phyloP scores from a whole-genome alignment of 2,329 filamentous ascomycete genomes.

The Bisporella sp. region DNA sequence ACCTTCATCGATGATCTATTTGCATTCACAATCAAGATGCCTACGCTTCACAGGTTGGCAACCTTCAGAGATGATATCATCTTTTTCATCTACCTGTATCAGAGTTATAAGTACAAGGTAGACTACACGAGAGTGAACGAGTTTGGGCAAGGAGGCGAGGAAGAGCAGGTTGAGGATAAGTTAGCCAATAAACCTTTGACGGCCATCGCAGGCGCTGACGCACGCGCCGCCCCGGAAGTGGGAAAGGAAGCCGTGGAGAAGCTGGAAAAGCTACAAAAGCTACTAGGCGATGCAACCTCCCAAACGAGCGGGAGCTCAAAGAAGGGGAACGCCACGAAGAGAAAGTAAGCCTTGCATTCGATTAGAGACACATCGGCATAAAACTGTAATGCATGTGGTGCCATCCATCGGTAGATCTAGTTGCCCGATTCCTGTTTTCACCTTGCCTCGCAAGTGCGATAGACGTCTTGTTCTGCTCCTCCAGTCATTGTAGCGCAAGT shows the following conservation, averaged over 20 bases:
- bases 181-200: slow-evolving; percentile 30
- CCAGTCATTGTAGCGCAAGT: too few relatives aligned
- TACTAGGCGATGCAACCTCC: slow-evolving; percentile 9
- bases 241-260: slow-evolving; percentile 22
- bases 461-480: too few relatives aligned
- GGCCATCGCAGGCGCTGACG: slow-evolving; percentile 11
- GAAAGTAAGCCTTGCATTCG: slow-evolving; percentile 30
- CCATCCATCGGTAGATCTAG: too few relatives aligned
- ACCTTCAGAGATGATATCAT: slow-evolving; percentile 94
- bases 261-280: slow-evolving; percentile 4
- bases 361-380: too few relatives aligned
- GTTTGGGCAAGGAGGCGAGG: slow-evolving; percentile 97
- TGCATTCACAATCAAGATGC: slow-evolving; percentile 99
- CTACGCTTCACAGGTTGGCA: slow-evolving; percentile 81
- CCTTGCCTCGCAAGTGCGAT: too few relatives aligned
- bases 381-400: too few relatives aligned
- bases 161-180: slow-evolving; percentile 56
- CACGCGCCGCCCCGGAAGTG: slow-evolving; percentile 24
- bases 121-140: slow-evolving; percentile 94
- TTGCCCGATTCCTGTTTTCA: too few relatives aligned
- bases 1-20: slow-evolving; percentile 99
- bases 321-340: slow-evolving; percentile 41
- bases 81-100: slow-evolving; percentile 97
- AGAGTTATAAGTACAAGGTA: slow-evolving; percentile 84
- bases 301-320: slow-evolving; percentile 43